A percentile compares a stretch with the other conserved stretches of the same genome.
Evolutionary conservation across 495 filamentous ascomycete genomes (phyloP).

Genomic region (Xylaria cubensis): DNA sequence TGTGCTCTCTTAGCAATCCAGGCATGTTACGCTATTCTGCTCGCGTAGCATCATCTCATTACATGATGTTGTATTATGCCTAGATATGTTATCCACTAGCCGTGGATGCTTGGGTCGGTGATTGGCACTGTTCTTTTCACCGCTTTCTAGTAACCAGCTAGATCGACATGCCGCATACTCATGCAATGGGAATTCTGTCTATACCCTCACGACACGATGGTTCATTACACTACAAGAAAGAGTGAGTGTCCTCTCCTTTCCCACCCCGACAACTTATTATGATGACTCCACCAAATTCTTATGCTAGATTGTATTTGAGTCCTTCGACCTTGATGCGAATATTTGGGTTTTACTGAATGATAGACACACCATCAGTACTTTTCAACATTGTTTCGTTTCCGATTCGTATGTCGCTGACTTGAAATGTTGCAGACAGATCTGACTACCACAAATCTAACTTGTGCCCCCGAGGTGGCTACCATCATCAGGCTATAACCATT

Average conservation of each 20-base stretch:
- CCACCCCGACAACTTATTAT: constrained; percentile 18
- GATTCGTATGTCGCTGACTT: background rate
- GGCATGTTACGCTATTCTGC: background rate
- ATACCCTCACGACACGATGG: background rate
- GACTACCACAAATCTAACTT: background rate
- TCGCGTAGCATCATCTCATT: background rate
- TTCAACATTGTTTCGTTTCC: background rate
- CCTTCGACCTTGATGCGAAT: constrained; percentile 42
- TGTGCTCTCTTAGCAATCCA: background rate
- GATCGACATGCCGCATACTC: background rate
- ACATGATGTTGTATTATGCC: background rate
- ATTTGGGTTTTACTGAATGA: constrained; percentile 42
- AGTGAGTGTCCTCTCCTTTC: background rate
- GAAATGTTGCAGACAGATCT: background rate
- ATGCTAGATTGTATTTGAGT: constrained; percentile 52
- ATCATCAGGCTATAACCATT: background rate
- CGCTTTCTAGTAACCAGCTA: background rate
- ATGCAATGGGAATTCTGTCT: background rate
- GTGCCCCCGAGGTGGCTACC: background rate
- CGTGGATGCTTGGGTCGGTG: background rate
- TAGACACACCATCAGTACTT: background rate
- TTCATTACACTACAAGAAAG: background rate
- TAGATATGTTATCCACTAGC: background rate
- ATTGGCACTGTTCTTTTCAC: background rate
- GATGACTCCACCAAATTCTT: constrained; percentile 42